A percentile compares a stretch with the other conserved stretches of the same genome.
These are phyloP conservation scores for Silybum marianum DNA, from an alignment of 129 eudicot species.

Conservation along the genomic window DNA sequence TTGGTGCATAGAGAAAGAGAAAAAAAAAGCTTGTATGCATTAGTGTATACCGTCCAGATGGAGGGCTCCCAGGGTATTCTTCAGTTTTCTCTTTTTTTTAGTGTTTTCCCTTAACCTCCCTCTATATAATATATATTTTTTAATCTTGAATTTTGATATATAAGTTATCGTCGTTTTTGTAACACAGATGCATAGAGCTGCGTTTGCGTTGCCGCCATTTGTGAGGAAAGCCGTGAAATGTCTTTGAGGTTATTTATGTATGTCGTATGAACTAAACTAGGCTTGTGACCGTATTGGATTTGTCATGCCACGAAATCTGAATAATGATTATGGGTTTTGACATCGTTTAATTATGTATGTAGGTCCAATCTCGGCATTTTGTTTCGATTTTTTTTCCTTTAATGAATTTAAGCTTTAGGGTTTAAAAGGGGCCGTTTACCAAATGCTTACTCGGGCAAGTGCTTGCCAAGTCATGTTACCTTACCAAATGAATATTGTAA, in stretches of 20 bases:
- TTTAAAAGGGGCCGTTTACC: no score
- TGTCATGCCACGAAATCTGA: background rate
- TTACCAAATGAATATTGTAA: no score
- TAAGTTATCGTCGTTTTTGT: background rate
- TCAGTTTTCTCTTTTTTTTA: background rate
- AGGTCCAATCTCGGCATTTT: background rate
- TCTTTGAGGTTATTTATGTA: constrained; percentile 38
- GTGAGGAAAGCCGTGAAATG: constrained; percentile 66
- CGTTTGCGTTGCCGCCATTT: constrained; percentile 89
- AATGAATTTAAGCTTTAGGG: no score
- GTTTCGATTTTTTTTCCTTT: background rate
- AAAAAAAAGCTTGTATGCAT: no score
- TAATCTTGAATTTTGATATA: background rate
- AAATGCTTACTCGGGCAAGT: no score
- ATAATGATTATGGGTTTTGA: constrained; percentile 15
- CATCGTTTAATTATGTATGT: background rate
- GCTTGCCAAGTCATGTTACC: no score
- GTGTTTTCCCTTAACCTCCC: background rate
- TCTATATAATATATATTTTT: background rate
- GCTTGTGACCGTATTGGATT: constrained; percentile 13
- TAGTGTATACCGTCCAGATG: no score
- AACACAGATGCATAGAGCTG: constrained; percentile 79
- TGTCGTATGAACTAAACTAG: background rate
- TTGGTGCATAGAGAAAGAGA: no score
- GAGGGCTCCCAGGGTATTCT: no score